Evolutionary conservation across 2,329 filamentous ascomycete genomes (phyloP).

Genomic region (Dactylellina leptospora): DNA sequence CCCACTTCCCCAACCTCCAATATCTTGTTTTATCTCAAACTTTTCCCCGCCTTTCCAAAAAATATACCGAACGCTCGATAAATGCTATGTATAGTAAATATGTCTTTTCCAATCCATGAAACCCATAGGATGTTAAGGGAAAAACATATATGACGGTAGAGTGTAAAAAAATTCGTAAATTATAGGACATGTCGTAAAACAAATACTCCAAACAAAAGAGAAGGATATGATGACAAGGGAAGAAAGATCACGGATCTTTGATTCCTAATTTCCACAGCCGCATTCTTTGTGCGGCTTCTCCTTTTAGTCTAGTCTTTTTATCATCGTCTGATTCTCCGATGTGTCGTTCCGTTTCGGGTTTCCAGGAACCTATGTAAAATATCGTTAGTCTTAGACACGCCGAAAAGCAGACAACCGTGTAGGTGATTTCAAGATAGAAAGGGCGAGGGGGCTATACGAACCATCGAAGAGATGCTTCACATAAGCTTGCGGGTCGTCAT

Average conservation of each 20-base stretch:
- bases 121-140: neutral
- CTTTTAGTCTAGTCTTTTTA: slow-evolving; percentile 14
- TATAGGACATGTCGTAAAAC: slow-evolving; percentile 4
- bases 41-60: too few relatives aligned
- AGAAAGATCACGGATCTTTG: slow-evolving; percentile 1
- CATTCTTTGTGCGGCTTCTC: slow-evolving; percentile 22
- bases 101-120: neutral
- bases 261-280: slow-evolving; percentile 31
- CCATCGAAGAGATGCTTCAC: slow-evolving; percentile 97
- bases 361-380: slow-evolving; percentile 75
- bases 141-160: too few relatives aligned
- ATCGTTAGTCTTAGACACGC: too few relatives aligned
- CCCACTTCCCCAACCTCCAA: too few relatives aligned
- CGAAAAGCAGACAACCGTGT: slow-evolving; percentile 21
- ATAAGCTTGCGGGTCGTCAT: slow-evolving; percentile 94
- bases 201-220: neutral
- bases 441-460: neutral
- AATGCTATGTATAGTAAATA: too few relatives aligned
- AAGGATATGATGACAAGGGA: neutral
- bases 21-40: too few relatives aligned
- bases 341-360: slow-evolving; percentile 75
- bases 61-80: too few relatives aligned
- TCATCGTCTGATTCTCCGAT: slow-evolving; percentile 66
- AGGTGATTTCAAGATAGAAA: neutral
- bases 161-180: slow-evolving; percentile 37